Evolutionary conservation across 2,329 filamentous ascomycete species (phyloP).

Genomic region (Aureobasidium pullulans): DNA sequence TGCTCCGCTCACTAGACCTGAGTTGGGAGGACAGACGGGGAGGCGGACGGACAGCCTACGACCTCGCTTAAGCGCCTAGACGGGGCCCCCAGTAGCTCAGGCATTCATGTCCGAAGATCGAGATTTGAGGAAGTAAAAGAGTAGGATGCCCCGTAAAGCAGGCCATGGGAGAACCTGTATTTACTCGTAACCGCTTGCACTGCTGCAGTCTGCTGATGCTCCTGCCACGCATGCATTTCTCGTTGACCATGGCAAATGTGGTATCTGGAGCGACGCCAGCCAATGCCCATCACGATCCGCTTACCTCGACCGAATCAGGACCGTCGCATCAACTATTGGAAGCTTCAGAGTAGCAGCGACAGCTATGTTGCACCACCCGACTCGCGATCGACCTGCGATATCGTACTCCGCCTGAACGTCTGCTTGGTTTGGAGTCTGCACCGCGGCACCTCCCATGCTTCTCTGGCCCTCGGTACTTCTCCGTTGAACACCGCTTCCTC

Average conservation of each 20-base stretch:
- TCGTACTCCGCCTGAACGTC: too few species aligned
- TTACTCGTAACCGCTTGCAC: neutral
- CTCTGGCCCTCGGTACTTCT: neutral
- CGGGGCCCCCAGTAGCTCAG: neutral
- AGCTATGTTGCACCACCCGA: too few species aligned
- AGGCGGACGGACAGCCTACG: neutral
- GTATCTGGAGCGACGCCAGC: too few species aligned
- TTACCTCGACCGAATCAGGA: too few species aligned
- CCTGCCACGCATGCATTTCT: neutral
- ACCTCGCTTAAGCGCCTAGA: neutral
- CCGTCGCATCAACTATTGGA: too few species aligned
- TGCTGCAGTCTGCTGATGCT: neutral
- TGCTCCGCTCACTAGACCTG: neutral
- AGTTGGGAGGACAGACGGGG: neutral
- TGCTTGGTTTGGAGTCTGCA: too few species aligned
- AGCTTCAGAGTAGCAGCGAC: too few species aligned
- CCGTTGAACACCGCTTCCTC: neutral
- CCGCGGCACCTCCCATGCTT: too few species aligned
- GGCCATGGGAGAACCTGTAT: neutral
- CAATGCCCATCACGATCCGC: too few species aligned
- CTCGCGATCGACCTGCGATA: too few species aligned
- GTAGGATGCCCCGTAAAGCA: neutral
- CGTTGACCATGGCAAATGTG: neutral
- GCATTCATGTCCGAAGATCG: too few species aligned
- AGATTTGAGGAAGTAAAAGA: neutral